Conservation (phyloP, 768 basidiomycete species). For the Mycena metata region DNA sequence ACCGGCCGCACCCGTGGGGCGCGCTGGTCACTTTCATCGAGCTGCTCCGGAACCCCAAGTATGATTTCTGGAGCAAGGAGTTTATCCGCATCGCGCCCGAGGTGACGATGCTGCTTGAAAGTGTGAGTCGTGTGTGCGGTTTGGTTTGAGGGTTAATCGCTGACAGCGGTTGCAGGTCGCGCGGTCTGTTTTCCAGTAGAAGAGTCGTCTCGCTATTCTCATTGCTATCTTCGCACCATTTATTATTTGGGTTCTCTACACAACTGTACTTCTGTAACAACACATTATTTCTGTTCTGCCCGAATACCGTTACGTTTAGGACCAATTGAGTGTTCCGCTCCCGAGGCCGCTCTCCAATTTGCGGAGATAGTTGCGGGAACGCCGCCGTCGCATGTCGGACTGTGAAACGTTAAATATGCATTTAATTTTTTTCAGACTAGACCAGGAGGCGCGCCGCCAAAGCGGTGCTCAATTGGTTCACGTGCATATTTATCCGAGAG, state of each 20-base stretch:
- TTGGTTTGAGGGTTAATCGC: slow-evolving; percentile 20
- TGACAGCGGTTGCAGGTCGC: slow-evolving; percentile 66
- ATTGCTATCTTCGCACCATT: slow-evolving; percentile 85
- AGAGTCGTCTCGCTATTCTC: slow-evolving; percentile 74
- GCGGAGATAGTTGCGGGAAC: too few species aligned
- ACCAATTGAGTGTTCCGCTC: too few species aligned
- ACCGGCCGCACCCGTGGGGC: slow-evolving; percentile 97
- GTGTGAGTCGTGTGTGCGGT: slow-evolving; percentile 63
- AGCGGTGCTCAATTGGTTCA: too few species aligned
- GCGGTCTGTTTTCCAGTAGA: slow-evolving; percentile 77
- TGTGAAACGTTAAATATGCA: too few species aligned
- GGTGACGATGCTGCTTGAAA: slow-evolving; percentile 87
- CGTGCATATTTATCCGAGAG: too few species aligned
- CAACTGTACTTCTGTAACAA: slow-evolving; percentile 84
- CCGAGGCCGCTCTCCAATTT: too few species aligned
- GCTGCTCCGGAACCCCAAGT: slow-evolving; percentile 89
- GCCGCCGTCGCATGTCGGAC: too few species aligned
- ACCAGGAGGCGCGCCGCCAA: too few species aligned
- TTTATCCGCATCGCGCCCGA: slow-evolving; percentile 89
- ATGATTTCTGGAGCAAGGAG: slow-evolving; percentile 92
- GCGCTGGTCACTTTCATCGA: slow-evolving; percentile 94
- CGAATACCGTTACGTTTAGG: not conserved
- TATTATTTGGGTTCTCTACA: slow-evolving; percentile 76
- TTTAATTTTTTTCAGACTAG: too few species aligned
- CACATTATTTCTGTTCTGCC: slow-evolving; percentile 49